These are phyloP conservation scores for Alternaria panax DNA, from an alignment of 2,329 filamentous ascomycete genomes.

Conservation along the genomic window DNA sequence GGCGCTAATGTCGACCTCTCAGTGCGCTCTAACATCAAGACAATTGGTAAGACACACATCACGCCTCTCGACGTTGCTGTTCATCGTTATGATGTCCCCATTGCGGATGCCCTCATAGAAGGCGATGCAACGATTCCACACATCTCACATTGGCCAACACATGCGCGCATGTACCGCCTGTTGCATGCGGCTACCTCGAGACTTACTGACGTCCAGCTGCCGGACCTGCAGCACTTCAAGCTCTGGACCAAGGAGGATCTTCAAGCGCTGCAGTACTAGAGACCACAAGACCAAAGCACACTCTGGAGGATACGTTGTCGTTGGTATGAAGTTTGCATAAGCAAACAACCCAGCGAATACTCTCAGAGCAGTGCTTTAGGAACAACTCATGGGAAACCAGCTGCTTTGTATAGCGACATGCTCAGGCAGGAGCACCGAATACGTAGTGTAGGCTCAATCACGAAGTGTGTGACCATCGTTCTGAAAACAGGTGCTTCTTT, in stretches of 20 bases:
- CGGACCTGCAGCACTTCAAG: not conserved
- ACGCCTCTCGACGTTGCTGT: not conserved
- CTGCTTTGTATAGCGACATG: no score
- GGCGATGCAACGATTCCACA: not conserved
- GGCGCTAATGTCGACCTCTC: not conserved
- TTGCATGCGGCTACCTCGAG: not conserved
- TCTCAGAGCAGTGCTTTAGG: no score
- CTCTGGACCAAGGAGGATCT: not conserved
- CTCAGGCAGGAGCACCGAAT: no score
- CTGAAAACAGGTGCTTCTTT: no score
- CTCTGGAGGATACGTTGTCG: not conserved
- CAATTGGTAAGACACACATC: not conserved
- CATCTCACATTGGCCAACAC: not conserved
- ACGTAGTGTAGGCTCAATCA: no score
- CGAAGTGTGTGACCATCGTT: no score
- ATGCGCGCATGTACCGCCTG: not conserved
- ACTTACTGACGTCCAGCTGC: not conserved
- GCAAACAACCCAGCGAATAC: not conserved
- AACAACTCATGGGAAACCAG: not conserved
- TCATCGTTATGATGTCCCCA: accelerated
- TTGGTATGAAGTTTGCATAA: not conserved
- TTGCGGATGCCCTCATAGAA: not conserved
- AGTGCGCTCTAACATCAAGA: not conserved
- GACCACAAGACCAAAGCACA: not conserved
- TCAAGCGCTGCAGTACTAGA: not conserved